A percentile compares a stretch with the other conserved stretches of the same genome.
Conservation (phyloP, 768 basidiomycete genomes). For the Gloeostereum incarnatum region DNA sequence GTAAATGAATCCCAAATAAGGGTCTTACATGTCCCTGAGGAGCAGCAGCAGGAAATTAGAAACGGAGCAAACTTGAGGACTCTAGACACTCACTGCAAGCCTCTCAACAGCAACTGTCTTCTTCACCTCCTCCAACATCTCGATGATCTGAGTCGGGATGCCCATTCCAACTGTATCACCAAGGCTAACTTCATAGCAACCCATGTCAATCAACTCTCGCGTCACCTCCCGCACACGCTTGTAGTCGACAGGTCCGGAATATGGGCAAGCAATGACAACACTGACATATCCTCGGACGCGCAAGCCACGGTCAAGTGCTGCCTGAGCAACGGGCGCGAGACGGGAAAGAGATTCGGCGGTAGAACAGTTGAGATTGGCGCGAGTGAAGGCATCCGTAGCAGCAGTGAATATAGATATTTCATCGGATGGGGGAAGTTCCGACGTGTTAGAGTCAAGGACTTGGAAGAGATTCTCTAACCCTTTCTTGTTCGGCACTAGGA, state of each 20-base stretch:
- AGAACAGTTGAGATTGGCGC: constrained; percentile 77
- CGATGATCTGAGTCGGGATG: constrained; percentile 55
- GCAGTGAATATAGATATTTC: constrained; percentile 89
- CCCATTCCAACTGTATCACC: constrained; percentile 91
- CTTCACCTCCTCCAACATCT: constrained; percentile 65
- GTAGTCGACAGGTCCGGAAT: constrained; percentile 68
- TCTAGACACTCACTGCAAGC: constrained; percentile 50
- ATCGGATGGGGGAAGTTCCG: constrained; percentile 46
- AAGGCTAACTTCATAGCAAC: constrained; percentile 88
- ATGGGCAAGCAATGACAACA: constrained; percentile 79
- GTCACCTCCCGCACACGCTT: constrained; percentile 59
- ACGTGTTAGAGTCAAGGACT: constrained; percentile 34
- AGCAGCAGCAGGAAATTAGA: neutral
- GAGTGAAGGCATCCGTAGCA: constrained; percentile 79
- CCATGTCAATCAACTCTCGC: constrained; percentile 72
- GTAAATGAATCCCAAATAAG: neutral
- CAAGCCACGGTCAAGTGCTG: constrained; percentile 52
- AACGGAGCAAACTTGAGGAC: neutral
- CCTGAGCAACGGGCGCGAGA: constrained; percentile 49
- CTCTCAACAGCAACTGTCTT: constrained; percentile 48
- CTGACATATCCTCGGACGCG: constrained; percentile 83
- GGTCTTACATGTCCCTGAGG: constrained; percentile 45
- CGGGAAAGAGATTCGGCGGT: constrained; percentile 60
- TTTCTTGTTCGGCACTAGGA: constrained; percentile 64
- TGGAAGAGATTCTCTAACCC: constrained; percentile 63